These are phyloP conservation scores for Buxus sempervirens DNA, from an alignment of 164 flowering plant genomes.

Conservation along the genomic window DNA sequence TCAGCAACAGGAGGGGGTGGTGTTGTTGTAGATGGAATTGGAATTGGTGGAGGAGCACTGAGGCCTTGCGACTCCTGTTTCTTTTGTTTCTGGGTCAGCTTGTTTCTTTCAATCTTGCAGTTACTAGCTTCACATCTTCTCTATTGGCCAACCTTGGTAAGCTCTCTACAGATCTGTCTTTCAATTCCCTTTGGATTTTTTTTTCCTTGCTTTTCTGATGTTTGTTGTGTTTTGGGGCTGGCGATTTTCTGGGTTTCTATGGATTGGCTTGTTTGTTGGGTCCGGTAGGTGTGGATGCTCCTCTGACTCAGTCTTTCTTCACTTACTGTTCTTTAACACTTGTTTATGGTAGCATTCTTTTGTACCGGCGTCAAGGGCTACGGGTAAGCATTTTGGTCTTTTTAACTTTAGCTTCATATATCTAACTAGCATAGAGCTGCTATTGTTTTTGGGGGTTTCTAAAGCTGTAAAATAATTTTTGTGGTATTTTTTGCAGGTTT, in stretches of 20 bases:
- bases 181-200: not conserved
- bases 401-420: not conserved
- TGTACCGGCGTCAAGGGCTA: constrained; percentile 46
- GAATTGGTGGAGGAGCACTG: constrained; percentile 26
- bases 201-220: not conserved
- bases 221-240: not conserved
- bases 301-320: constrained; percentile 57
- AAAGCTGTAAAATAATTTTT: not conserved
- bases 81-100: constrained; percentile 50
- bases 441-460: not conserved
- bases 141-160: constrained; percentile 48
- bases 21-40: not conserved
- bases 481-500: constrained; percentile 42
- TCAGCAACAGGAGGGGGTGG: not conserved
- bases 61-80: constrained; percentile 11
- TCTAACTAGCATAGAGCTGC: not conserved
- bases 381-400: constrained; percentile 30
- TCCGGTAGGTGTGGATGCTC: constrained; percentile 61
- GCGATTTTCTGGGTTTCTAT: constrained; percentile 1
- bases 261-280: constrained; percentile 1
- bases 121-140: constrained; percentile 48
- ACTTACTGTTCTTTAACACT: constrained; percentile 47
- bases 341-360: constrained; percentile 58
- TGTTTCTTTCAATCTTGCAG: constrained; percentile 45
- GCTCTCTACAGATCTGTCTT: not conserved